These are phyloP conservation scores for Rhodotorula babjevae DNA, from an alignment of 768 basidiomycete species.

Conservation along the genomic window DNA sequence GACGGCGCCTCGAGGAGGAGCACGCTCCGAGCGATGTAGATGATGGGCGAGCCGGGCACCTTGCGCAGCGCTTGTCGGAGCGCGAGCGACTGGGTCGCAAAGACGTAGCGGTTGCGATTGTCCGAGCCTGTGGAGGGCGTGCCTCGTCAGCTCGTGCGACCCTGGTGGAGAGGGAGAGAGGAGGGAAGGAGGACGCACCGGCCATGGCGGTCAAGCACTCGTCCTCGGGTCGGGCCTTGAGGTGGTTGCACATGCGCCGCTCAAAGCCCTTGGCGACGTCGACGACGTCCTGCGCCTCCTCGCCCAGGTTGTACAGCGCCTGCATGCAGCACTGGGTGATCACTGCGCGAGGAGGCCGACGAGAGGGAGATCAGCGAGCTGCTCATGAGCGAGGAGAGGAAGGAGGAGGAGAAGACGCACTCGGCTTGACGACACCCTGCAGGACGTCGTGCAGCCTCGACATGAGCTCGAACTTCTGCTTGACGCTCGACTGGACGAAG, in stretches of 20 bases:
- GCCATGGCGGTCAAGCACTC: constrained; percentile 78
- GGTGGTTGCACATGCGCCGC: constrained; percentile 88
- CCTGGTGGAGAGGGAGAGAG: neutral
- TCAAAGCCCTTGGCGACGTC: constrained; percentile 92
- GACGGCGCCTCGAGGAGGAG: constrained; percentile 89
- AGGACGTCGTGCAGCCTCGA: constrained; percentile 72
- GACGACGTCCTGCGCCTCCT: constrained; percentile 63
- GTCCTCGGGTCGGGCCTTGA: constrained; percentile 62
- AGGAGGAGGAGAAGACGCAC: constrained; percentile 55
- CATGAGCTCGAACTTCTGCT: constrained; percentile 67
- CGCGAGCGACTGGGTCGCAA: constrained; percentile 73
- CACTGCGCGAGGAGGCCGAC: constrained; percentile 53
- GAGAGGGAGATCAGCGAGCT: constrained; percentile 50
- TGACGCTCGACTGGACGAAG: constrained; percentile 66
- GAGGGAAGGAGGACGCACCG: constrained; percentile 52
- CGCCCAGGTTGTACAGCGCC: constrained; percentile 66
- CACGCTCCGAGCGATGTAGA: constrained; percentile 84
- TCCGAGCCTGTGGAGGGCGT: constrained; percentile 56
- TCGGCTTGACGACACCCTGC: constrained; percentile 83
- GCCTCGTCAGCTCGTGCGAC: neutral
- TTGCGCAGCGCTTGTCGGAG: constrained; percentile 65
- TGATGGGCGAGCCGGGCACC: constrained; percentile 78
- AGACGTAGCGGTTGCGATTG: constrained; percentile 88
- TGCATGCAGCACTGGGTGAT: constrained; percentile 98
- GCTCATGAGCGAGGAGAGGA: constrained; percentile 19